Conservation (phyloP, 805 yeast genomes). For the Cyberlindnera maritima region DNA sequence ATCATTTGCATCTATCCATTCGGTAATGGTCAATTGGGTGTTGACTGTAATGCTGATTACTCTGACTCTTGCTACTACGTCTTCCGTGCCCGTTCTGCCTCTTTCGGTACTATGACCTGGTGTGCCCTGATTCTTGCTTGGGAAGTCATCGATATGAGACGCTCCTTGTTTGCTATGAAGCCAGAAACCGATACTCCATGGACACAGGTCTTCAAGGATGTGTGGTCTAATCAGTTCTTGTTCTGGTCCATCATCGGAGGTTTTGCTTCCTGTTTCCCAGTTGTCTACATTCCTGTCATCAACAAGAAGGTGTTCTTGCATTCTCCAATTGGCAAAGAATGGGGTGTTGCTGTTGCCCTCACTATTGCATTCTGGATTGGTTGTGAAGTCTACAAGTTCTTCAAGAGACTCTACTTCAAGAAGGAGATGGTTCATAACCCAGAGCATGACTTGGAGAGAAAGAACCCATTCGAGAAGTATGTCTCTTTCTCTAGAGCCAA, state of each 20-base stretch:
- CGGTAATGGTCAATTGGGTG: constrained; percentile 65
- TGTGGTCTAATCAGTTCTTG: constrained; percentile 73
- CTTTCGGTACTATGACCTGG: constrained; percentile 86
- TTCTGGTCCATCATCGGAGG: constrained; percentile 81
- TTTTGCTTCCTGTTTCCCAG: constrained; percentile 70
- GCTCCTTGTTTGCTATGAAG: constrained; percentile 69
- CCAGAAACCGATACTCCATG: constrained; percentile 56
- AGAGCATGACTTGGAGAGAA: constrained; percentile 60
- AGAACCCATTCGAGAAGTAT: constrained; percentile 60
- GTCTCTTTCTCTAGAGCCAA: constrained; percentile 52
- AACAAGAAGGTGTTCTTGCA: constrained; percentile 75
- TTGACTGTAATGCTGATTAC: constrained; percentile 52
- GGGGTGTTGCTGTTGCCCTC: constrained; percentile 72
- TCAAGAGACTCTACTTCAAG: constrained; percentile 52
- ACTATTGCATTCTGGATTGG: constrained; percentile 54
- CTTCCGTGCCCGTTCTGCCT: constrained; percentile 70
- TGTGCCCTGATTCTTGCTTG: constrained; percentile 77
- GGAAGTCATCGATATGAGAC: constrained; percentile 74
- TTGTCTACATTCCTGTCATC: constrained; percentile 85
- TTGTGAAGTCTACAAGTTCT: constrained; percentile 65
- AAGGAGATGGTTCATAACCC: constrained; percentile 48
- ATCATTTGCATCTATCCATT: constrained; percentile 63
- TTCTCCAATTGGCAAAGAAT: constrained; percentile 67
- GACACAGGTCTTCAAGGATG: constrained; percentile 57
- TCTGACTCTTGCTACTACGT: constrained; percentile 55